Evolutionary conservation across 2,329 filamentous ascomycete genomes (phyloP), one percentile per base, ranked within the genome.

Genomic region (Boeremia exigua): DNA sequence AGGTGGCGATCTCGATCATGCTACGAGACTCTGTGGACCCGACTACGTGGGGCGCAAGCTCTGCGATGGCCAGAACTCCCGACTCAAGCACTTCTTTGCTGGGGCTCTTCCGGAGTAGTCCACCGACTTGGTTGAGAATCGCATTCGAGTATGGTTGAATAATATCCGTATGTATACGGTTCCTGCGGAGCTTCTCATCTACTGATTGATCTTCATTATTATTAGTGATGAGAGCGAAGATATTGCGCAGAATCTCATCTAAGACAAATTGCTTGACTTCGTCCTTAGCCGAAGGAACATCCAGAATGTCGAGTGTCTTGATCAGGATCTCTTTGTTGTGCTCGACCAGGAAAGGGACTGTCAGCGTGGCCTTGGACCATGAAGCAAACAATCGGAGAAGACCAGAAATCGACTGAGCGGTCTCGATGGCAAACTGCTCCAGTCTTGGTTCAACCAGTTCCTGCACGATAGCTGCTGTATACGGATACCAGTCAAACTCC

Each of bases 261-360:
- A 99, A 80, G 1, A 93, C 86, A 71, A 91, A 96, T 0, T 90
- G 78, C 69, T 93, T 95, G 52, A 99, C 93, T 53, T 92, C 88
- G 59, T 94, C 90, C 73, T 95, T 95, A 0, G 90, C 86, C 49
- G 90, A 94, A 40, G 85, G 82, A 6, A 89, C 82, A 4, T 82
- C 81, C 25, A 99, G 78, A 65, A 88, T 90, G 60, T 91, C 86
- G 36, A 92, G 85, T 14, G 96, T 77, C 63, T 88, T 87, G 14
- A 81, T 80, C 28, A 98, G 72, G n/a, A 94, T 80, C 14, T 72
- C 61, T 6, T 73, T 65, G 46, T 87, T 84, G 54, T 87, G 84
- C 7, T 83, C 75, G 11, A 88, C 84, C 7, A 99, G 81, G 65
- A 95, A 91, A 6, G 87, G 70, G 1, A 88, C 87, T 1, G 87